Evolutionary conservation across 1,139 yeast genomes (phyloP).

Genomic region (Protomyces inouyei): DNA sequence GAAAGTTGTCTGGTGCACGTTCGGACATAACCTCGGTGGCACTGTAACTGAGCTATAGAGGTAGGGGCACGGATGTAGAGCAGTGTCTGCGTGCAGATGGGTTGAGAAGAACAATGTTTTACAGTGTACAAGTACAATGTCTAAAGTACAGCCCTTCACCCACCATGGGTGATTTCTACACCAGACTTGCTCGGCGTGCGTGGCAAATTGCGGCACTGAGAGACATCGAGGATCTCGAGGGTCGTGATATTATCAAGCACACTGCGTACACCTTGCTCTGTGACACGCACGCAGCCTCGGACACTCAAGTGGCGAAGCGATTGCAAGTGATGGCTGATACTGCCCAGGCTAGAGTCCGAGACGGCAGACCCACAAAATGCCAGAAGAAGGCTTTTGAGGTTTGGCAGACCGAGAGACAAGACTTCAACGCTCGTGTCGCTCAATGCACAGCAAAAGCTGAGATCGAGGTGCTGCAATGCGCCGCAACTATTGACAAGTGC

Average conservation of each 20-base stretch:
- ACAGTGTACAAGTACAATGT: not conserved
- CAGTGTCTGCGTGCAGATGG: too few relatives aligned
- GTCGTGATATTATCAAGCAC: conserved; percentile 55
- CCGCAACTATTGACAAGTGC: conserved; percentile 60
- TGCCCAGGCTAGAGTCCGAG: conserved; percentile 61
- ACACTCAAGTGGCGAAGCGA: conserved; percentile 49
- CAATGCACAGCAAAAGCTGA: conserved; percentile 70
- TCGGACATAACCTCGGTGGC: not conserved
- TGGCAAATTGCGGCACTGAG: conserved; percentile 63
- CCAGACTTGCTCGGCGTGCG: not conserved
- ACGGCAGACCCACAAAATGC: conserved; percentile 79
- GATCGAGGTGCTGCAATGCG: conserved; percentile 52
- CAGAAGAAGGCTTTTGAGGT: conserved; percentile 51
- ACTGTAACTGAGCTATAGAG: too few relatives aligned
- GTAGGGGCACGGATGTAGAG: too few relatives aligned
- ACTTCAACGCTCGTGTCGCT: conserved; percentile 66
- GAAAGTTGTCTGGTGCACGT: conserved; percentile 12
- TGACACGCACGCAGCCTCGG: conserved; percentile 69
- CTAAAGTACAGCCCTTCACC: not conserved
- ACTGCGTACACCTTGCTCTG: conserved; percentile 68
- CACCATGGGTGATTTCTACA: conserved; percentile 2
- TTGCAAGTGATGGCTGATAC: conserved; percentile 55
- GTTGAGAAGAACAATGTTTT: too few relatives aligned
- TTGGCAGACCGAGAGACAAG: conserved; percentile 59
- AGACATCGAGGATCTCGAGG: conserved; percentile 52